These are phyloP conservation scores for Neofusicoccum parvum DNA, from an alignment of 2,329 filamentous ascomycete genomes.

Conservation along the genomic window DNA sequence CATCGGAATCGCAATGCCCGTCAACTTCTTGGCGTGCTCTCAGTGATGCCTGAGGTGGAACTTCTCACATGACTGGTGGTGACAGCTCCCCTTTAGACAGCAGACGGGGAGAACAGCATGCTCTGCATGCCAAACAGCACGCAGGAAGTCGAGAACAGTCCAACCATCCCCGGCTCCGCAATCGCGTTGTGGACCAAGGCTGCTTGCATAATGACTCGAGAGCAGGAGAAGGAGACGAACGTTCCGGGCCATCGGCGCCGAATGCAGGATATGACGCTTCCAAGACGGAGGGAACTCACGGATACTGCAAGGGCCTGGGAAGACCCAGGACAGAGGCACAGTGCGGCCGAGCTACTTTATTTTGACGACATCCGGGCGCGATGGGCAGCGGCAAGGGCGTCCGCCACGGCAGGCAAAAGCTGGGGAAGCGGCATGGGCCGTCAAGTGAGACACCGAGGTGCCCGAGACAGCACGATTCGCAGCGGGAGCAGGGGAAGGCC, in stretches of 20 bases:
- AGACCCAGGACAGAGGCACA: not conserved
- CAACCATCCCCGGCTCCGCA: too few relatives aligned
- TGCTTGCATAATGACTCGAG: not conserved
- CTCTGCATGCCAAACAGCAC: too few relatives aligned
- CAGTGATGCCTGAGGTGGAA: too few relatives aligned
- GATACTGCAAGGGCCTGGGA: constrained; percentile 2
- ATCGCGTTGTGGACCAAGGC: too few relatives aligned
- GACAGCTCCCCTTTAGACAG: too few relatives aligned
- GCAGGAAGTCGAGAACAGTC: too few relatives aligned
- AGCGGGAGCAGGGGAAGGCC: not conserved
- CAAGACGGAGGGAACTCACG: not conserved
- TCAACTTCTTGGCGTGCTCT: too few relatives aligned
- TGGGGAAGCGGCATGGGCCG: constrained; percentile 4
- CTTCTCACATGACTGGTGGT: too few relatives aligned
- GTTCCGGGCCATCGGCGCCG: not conserved
- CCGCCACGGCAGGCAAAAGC: not conserved
- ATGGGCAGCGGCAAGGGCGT: not conserved
- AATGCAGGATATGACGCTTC: constrained; percentile 1
- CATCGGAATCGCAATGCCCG: too few relatives aligned
- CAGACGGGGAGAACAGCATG: too few relatives aligned
- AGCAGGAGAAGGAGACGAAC: not conserved
- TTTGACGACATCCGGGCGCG: not conserved
- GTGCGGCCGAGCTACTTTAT: constrained; percentile 12
- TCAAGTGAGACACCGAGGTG: not conserved
- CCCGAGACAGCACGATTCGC: constrained; percentile 7